These are phyloP conservation scores for Francoa sonchifolia DNA, from an alignment of 441 rosid species.

Conservation along the genomic window DNA sequence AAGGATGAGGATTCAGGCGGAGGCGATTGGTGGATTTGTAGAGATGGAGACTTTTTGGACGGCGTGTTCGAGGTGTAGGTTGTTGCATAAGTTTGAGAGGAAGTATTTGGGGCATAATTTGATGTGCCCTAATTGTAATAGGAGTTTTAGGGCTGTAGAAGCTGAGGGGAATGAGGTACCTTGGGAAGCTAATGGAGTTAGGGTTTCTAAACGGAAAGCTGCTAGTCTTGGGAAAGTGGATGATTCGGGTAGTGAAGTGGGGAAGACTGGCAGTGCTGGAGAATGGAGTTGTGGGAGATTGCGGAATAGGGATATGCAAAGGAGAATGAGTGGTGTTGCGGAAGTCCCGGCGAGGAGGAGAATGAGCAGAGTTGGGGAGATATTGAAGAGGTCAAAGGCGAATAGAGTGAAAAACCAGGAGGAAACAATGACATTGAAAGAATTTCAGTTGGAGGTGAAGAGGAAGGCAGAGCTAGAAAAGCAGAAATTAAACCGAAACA, in stretches of 20 bases:
- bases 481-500: constrained; percentile 19
- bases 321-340: constrained; percentile 23
- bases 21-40: constrained; percentile 22
- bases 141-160: constrained; percentile 57
- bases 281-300: constrained; percentile 26
- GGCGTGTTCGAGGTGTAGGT: constrained; percentile 54
- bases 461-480: constrained; percentile 21
- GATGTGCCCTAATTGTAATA: constrained; percentile 65
- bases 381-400: constrained; percentile 16
- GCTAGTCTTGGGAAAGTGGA: constrained; percentile 3
- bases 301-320: constrained; percentile 22
- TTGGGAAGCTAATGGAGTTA: constrained; percentile 6
- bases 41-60: constrained; percentile 39
- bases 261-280: constrained; percentile 9
- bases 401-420: constrained; percentile 23
- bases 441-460: constrained; percentile 47
- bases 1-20: constrained; percentile 59
- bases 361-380: neutral
- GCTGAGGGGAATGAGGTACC: constrained; percentile 20
- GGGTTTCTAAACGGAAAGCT: constrained; percentile 12
- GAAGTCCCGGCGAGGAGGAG: constrained; percentile 14
- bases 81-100: constrained; percentile 63
- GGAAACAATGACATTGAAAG: constrained; percentile 65
- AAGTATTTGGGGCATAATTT: constrained; percentile 52
- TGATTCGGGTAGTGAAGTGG: neutral